These are phyloP conservation scores for Solanum sejunctum DNA, from an alignment of 257 asterid species.

Conservation along the genomic window DNA sequence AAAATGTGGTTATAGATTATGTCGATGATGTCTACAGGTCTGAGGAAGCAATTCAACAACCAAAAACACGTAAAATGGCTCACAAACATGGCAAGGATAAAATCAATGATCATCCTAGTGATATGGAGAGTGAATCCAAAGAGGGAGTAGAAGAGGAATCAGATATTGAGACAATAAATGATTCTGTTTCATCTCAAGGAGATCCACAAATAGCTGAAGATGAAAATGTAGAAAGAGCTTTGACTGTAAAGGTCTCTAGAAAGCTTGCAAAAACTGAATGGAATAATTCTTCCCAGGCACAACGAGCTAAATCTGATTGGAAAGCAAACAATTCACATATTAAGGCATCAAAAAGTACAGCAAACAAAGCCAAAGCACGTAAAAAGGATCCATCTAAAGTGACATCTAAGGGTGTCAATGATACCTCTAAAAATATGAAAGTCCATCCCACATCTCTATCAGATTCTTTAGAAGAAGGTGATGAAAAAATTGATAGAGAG, in stretches of 20 bases:
- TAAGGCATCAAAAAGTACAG: constrained; percentile 27
- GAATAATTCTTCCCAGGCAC: constrained; percentile 17
- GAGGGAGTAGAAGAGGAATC: constrained; percentile 48
- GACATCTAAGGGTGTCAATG: constrained; percentile 22
- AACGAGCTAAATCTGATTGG: constrained; percentile 28
- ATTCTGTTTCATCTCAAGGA: constrained; percentile 64
- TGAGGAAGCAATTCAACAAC: constrained; percentile 23
- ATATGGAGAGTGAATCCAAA: constrained; percentile 36
- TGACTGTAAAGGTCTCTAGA: constrained; percentile 4
- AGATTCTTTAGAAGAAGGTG: constrained; percentile 42
- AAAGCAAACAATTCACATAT: constrained; percentile 8
- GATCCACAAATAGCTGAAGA: constrained; percentile 47
- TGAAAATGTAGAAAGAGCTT: constrained; percentile 34
- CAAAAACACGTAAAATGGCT: constrained; percentile 17
- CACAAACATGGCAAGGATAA: constrained; percentile 27
- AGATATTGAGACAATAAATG: constrained; percentile 53
- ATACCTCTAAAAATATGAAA: constrained; percentile 42
- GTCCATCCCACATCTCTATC: constrained; percentile 53
- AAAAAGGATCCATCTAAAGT: constrained; percentile 25
- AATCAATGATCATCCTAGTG: constrained; percentile 28
- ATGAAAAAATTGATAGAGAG: constrained; percentile 32
- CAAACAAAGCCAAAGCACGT: constrained; percentile 16
- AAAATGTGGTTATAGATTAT: constrained; percentile 37
- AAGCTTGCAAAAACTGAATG: constrained; percentile 14
- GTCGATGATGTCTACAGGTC: constrained; percentile 38